These are phyloP conservation scores for Teunomyces pallodes DNA, from an alignment of 805 yeast genomes.

Conservation along the genomic window DNA sequence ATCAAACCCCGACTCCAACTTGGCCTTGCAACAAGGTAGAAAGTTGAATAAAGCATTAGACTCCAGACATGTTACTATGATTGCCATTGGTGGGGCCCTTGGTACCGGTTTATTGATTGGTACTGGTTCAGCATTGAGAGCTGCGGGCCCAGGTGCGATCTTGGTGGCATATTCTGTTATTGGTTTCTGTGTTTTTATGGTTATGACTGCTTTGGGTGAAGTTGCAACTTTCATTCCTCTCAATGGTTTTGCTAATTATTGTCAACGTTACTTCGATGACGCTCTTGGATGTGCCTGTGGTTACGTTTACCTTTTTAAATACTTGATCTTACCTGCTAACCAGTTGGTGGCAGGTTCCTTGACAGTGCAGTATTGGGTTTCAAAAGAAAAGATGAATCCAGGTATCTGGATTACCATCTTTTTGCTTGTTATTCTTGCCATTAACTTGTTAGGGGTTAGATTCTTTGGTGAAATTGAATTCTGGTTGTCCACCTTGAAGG, in stretches of 20 bases:
- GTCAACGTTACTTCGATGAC: constrained; percentile 62
- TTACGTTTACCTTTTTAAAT: constrained; percentile 57
- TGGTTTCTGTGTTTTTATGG: constrained; percentile 69
- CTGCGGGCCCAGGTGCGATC: constrained; percentile 68
- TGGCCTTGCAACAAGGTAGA: constrained; percentile 27
- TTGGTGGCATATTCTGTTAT: constrained; percentile 66
- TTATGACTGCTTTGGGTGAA: constrained; percentile 69
- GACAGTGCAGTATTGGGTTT: constrained; percentile 53
- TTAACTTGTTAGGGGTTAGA: constrained; percentile 50
- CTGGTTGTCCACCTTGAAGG: constrained; percentile 63
- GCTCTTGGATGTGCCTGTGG: constrained; percentile 71
- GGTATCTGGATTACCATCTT: constrained; percentile 58
- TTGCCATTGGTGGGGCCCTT: constrained; percentile 80
- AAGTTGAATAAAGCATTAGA: constrained; percentile 30
- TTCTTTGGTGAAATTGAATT: constrained; percentile 38
- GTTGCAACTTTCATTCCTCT: constrained; percentile 66
- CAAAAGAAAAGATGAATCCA: constrained; percentile 45
- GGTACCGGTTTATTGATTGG: constrained; percentile 82
- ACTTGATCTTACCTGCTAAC: constrained; percentile 56
- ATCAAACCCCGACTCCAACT: constrained; percentile 39
- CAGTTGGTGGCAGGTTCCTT: constrained; percentile 64
- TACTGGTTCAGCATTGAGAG: constrained; percentile 65
- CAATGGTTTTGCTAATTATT: constrained; percentile 65
- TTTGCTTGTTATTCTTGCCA: constrained; percentile 37
- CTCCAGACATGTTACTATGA: constrained; percentile 66